These are phyloP conservation scores for Daldinia concentrica DNA, from an alignment of 495 filamentous ascomycete species.

Conservation along the genomic window DNA sequence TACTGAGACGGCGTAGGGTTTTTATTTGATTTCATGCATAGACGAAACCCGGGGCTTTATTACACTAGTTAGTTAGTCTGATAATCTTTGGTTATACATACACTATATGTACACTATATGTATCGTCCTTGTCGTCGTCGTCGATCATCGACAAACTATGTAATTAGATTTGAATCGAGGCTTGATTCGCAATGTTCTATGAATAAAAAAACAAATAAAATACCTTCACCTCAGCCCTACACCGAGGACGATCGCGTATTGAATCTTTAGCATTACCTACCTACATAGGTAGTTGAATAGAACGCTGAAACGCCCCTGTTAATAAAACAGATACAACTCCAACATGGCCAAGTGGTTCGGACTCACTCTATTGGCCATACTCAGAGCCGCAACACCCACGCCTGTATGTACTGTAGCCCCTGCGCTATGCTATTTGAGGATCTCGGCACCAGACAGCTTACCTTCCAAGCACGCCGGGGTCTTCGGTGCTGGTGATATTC, in stretches of 20 bases:
- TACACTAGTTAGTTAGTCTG: no score
- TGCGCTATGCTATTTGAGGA: slow-evolving; percentile 31
- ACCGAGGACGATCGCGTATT: background rate
- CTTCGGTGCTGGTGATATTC: slow-evolving; percentile 21
- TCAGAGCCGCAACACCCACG: slow-evolving; percentile 37
- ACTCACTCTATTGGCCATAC: slow-evolving; percentile 26
- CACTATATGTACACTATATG: no score
- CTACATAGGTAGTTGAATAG: background rate
- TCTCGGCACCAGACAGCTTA: slow-evolving; percentile 30
- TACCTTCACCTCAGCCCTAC: background rate
- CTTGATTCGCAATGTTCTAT: background rate
- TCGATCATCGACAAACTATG: background rate
- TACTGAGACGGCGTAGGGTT: background rate
- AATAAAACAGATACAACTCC: slow-evolving; percentile 18
- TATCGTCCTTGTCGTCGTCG: no score
- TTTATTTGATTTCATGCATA: background rate
- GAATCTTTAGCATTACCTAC: background rate
- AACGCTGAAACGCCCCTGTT: slow-evolving; percentile 27
- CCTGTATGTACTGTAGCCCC: slow-evolving; percentile 27
- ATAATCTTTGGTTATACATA: background rate
- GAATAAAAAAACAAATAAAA: background rate
- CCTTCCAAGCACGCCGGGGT: slow-evolving; percentile 13
- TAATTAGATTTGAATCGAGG: no score
- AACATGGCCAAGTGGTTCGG: slow-evolving; percentile 13
- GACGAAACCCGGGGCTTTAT: background rate